Base-by-base conservation (phyloP, 176 grass and related monocot genomes). In the Juncus inflexus region DNA sequence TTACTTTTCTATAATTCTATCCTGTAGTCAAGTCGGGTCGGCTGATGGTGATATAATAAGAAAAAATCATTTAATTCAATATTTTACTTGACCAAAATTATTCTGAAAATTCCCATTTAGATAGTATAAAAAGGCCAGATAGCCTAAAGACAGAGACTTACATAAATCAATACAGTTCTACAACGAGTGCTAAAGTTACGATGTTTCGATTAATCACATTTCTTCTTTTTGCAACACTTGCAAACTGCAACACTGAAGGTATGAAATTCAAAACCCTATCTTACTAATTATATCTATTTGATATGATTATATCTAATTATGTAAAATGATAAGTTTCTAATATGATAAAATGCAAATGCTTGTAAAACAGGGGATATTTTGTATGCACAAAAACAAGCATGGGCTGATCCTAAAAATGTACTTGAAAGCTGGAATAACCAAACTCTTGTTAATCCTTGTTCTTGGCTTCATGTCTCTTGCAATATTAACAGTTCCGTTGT, bases 381-480 rank as follows among this genome's bases (percentile, higher is more conserved):
- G n/a, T 64, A 75, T 55, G 62, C 38, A 35, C 59, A 75, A 75
- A 64, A 75, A 42, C 3, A 64, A 75, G 57, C 58, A 64, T 63
- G 72, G 61, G 42, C 0, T 28, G 73, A 75, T 39, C 72, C 57
- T 52, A 36, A 35, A 35, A 64, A 75, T 65, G 60, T 75, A 55
- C 49, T 75, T 11, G 11, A 40, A 37, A 75, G 72, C 60, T 75
- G 72, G 72, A 9, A 47, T 9, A 64, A 74, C 36, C 56, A 42
- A 41, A 75, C 11, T 45, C 49, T 75, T 42, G 4, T 50, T 14
- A 76, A 36, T 45, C 73, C 61, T 55, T 76, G 73, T 60, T 28
- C 37, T 45, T 65, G 73, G 60, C 7, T 42, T 6, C 49, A 76
- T 49, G n/a, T 76, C 50, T 53, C 47, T 57, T 65, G 60, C 36